Evolutionary conservation across 345 rosid genomes (phyloP).

Genomic region (Pseudoturritis turrita): DNA sequence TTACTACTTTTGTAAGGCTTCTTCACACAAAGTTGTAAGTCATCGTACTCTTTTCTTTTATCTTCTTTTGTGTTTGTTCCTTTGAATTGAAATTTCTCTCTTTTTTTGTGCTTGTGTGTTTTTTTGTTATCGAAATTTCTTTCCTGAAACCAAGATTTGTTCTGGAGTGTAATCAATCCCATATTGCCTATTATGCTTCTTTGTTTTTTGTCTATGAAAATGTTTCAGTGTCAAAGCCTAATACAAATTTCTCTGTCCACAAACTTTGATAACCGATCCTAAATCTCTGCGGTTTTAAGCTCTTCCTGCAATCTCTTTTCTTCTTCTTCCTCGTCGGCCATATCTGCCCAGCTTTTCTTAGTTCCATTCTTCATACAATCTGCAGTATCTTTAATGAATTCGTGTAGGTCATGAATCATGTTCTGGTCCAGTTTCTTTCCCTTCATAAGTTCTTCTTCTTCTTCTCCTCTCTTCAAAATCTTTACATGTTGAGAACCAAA

Average conservation of each 20-base stretch:
- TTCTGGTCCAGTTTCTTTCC: slow-evolving; percentile 27
- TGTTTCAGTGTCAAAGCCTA: slow-evolving; percentile 14
- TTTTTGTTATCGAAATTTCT: not conserved
- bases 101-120: slow-evolving; percentile 19
- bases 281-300: not conserved
- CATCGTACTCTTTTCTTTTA: slow-evolving; percentile 4
- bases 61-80: slow-evolving; percentile 13
- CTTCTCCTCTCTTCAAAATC: slow-evolving; percentile 1
- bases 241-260: not conserved
- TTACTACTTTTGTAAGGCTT: slow-evolving; percentile 19
- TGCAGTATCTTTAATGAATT: slow-evolving; percentile 19
- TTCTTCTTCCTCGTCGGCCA: slow-evolving; percentile 67
- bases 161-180: slow-evolving; percentile 21
- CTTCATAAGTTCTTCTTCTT: slow-evolving; percentile 4
- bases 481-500: not conserved
- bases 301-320: not conserved
- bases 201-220: slow-evolving; percentile 22
- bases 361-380: not conserved
- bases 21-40: not conserved
- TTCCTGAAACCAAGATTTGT: slow-evolving; percentile 17
- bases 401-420: slow-evolving; percentile 31
- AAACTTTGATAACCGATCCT: not conserved
- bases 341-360: slow-evolving; percentile 81
- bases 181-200: slow-evolving; percentile 22
- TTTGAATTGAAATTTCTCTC: slow-evolving; percentile 17